Percentiles rank a stretch among this genome's conserved stretches.
phyloP scores from a whole-genome alignment of 2,329 filamentous ascomycete genomes.

The Verticillium nubilum region DNA sequence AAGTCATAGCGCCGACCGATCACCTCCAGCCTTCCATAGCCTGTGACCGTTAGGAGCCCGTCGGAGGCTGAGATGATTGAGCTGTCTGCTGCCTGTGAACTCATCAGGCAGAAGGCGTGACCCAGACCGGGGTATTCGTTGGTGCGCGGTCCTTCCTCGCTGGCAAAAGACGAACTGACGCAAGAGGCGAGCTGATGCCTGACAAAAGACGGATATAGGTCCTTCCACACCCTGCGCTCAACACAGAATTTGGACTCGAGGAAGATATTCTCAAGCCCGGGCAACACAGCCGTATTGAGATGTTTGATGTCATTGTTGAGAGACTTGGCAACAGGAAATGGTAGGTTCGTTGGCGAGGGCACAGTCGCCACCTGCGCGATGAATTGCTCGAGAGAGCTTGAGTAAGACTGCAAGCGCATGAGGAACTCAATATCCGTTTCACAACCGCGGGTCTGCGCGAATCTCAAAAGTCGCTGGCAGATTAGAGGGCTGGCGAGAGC shows the following conservation, averaged over 20 bases:
- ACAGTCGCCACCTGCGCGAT: constrained; percentile 31
- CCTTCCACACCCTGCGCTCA: constrained; percentile 35
- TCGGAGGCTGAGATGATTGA: constrained; percentile 44
- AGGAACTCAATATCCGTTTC: constrained; percentile 47
- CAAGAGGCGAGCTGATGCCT: constrained; percentile 43
- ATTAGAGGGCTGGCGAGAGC: constrained; percentile 43
- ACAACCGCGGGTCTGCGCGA: constrained; percentile 39
- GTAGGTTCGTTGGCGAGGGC: constrained; percentile 36
- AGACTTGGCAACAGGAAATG: constrained; percentile 29
- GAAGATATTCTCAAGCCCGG: constrained; percentile 39
- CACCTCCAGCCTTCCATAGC: constrained; percentile 40
- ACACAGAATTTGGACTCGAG: constrained; percentile 35
- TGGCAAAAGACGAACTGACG: constrained; percentile 37
- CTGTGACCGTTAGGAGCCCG: constrained; percentile 46
- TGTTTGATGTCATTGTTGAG: constrained; percentile 42
- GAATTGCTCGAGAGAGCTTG: constrained; percentile 36
- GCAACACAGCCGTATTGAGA: constrained; percentile 35
- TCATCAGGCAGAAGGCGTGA: constrained; percentile 52
- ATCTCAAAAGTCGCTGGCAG: constrained; percentile 39
- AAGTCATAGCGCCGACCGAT: constrained; percentile 44
- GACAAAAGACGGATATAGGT: constrained; percentile 48
- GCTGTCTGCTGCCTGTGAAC: constrained; percentile 43
- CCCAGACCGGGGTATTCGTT: constrained; percentile 48
- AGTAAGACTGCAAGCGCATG: constrained; percentile 43
- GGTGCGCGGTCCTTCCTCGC: constrained; percentile 22